phyloP scores from a whole-genome alignment of 1,284 basidiomycete species.

The Ustanciosporium gigantosporum region DNA sequence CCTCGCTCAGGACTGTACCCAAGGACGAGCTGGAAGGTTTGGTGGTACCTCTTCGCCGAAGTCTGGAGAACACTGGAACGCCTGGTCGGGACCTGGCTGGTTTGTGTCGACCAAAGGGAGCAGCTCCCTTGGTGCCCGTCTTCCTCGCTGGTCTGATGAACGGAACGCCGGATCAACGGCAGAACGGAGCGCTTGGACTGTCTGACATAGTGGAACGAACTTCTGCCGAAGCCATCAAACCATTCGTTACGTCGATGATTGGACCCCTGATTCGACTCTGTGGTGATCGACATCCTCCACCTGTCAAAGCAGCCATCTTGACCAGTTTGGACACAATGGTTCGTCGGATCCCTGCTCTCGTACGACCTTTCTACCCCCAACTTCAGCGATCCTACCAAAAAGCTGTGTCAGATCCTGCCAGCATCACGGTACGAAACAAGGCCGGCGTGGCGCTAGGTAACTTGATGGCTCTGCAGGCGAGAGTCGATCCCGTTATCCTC shows the following conservation, averaged over 20 bases:
- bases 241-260: conserved; percentile 93
- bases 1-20: conserved; percentile 84
- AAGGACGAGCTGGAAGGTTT: conserved; percentile 84
- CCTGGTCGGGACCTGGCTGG: conserved; percentile 81
- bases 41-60: conserved; percentile 73
- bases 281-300: conserved; percentile 57
- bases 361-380: conserved; percentile 98
- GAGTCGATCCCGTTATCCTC: conserved; percentile 73
- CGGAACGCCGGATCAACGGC: conserved; percentile 67
- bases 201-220: conserved; percentile 92
- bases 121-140: conserved; percentile 83
- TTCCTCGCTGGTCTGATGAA: conserved; percentile 76
- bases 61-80: conserved; percentile 82
- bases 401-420: conserved; percentile 79
- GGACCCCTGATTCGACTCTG: conserved; percentile 78
- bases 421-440: conserved; percentile 76
- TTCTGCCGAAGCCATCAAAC: conserved; percentile 84
- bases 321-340: conserved; percentile 54
- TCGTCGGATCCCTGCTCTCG: conserved; percentile 76
- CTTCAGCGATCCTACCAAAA: conserved; percentile 96
- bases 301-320: conserved; percentile 58
- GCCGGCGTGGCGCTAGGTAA: conserved; percentile 83
- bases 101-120: conserved; percentile 85
- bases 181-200: conserved; percentile 92
- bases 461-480: conserved; percentile 74